These are phyloP conservation scores for Ceratorhiza oryzae-sativae DNA, from an alignment of 1,284 basidiomycete species.

Conservation along the genomic window DNA sequence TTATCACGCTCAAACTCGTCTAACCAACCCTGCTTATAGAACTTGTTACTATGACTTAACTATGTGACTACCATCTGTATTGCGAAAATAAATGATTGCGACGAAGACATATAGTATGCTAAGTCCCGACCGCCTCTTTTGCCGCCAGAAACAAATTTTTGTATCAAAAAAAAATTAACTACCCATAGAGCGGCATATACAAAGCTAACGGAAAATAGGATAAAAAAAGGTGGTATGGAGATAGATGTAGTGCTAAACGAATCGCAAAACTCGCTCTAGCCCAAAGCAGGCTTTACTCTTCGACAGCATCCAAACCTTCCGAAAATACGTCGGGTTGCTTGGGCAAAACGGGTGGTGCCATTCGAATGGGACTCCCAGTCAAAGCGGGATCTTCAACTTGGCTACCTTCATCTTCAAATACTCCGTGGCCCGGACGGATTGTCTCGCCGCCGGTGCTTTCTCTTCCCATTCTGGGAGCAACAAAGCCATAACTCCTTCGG, in stretches of 20 bases:
- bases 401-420: slow-evolving; percentile 10
- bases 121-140: too few relatives aligned
- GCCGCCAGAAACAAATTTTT: not conserved
- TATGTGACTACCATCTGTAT: not conserved
- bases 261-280: too few relatives aligned
- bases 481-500: slow-evolving; percentile 1
- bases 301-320: slow-evolving; percentile 16
- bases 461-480: not conserved
- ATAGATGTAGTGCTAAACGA: not conserved
- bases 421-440: slow-evolving; percentile 21
- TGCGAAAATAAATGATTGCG: not conserved
- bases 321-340: not conserved
- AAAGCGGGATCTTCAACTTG: slow-evolving; percentile 8
- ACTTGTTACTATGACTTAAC: slow-evolving; percentile 44
- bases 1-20: not conserved
- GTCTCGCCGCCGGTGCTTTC: slow-evolving; percentile 37
- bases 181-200: slow-evolving; percentile 14
- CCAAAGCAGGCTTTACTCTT: slow-evolving; percentile 22
- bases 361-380: not conserved
- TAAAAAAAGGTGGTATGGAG: slow-evolving; percentile 5
- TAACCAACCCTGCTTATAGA: slow-evolving; percentile 31
- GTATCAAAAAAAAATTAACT: not conserved
- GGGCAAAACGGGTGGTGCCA: not conserved
- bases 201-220: not conserved
- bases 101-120: not conserved